Evolutionary conservation across 768 basidiomycete genomes (phyloP), one percentile per base, ranked within the genome.

Genomic region (Cubamyces sp.): DNA sequence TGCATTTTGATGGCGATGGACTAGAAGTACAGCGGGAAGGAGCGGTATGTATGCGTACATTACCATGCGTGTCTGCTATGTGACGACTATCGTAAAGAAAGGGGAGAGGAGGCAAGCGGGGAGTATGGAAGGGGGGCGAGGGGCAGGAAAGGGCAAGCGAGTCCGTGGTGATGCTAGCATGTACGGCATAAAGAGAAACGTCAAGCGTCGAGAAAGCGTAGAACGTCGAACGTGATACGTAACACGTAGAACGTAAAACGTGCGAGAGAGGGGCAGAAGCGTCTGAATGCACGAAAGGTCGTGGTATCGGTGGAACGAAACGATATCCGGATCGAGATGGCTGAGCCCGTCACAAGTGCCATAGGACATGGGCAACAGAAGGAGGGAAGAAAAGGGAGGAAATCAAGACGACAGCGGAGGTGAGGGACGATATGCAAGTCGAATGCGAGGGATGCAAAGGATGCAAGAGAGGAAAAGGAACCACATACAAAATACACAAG

Each of bases 11-110:
- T 30, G 34, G 34, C 34, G 34, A 34, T 34, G 34, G 42, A 18
- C 54, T 64, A 55, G 5, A 46, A 41, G 58, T 64, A 64, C 63
- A 61, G 47, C 34, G 52, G 43, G 28, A 62, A 58, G 50, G 57
- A 50, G 60, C 60, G 60, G 46, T 55, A 61, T 58, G 46, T 55
- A 61, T 58, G 41, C 55, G 60, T 61, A 61, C 56, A 62, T 65
- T 62, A 61, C 48, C 37, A 45, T 42, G 51, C 34, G 62, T 43
- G 39, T 30, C 39, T 54, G 64, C 40, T 28, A 50, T 59, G 42
- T 64, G 34, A 30, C 28, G 28, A 34, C 34, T 34, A 64, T 59
- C 57, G 43, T 66, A 52, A 43, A 61, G 16, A 28, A 16, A 26
- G 19, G 16, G 12, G 19, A 28, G 43, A 46, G 1, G 28, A 9